Base-by-base conservation (phyloP, 495 filamentous ascomycete genomes). In the Cercophora scortea region DNA sequence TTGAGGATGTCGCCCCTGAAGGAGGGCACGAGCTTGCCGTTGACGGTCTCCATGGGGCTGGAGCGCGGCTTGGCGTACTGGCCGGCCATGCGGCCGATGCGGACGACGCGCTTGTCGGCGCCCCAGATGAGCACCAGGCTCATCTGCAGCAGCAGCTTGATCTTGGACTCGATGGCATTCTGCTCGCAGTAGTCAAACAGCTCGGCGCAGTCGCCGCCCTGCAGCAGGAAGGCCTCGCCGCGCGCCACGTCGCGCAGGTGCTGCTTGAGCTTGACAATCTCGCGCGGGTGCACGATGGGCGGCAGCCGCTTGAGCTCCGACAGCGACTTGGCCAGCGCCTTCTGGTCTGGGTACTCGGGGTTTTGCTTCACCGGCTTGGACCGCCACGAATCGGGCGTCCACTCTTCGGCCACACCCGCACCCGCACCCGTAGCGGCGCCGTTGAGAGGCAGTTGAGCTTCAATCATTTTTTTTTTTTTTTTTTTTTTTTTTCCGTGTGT, bases 1-100 rank as follows among this genome's bases (percentile, higher is more conserved):
- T 98, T 98, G 50, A 98, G 78, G 56, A 95, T 96, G 64, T 98
- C 93, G 8, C 93, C 93, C 39, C 94, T 77, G 74, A 97, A 97
- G 3, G 87, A 90, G 11, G 87, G 88, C 50, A 95, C 86, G 61
- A 89, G 80, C 43, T 79, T 79, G 46, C 91, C 91, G 57, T 94
- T 70, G 51, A 95, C 69, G 3, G 77, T 76, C 72, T 98, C 93
- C 47, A 84, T 93, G 4, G 92, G 87, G 48, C 84, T 93, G 12
- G 89, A 95, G 35, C 93, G 77, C 1, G 93, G 93, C 66, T 98
- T 98, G 16, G 93, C 93, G 53, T 92, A 98, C 71, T 98, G 93
- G 5, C 93, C 93, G 15, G 93, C 93, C 84, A 96, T 96, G 45
- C 93, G 82, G 15, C 88, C 93, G 58, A 98, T 93, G 56, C 93